A percentile compares a stretch with the other conserved stretches of the same genome.
Evolutionary conservation across 2,329 filamentous ascomycete genomes (phyloP).

Genomic region (Pestalotiopsis sp.): DNA sequence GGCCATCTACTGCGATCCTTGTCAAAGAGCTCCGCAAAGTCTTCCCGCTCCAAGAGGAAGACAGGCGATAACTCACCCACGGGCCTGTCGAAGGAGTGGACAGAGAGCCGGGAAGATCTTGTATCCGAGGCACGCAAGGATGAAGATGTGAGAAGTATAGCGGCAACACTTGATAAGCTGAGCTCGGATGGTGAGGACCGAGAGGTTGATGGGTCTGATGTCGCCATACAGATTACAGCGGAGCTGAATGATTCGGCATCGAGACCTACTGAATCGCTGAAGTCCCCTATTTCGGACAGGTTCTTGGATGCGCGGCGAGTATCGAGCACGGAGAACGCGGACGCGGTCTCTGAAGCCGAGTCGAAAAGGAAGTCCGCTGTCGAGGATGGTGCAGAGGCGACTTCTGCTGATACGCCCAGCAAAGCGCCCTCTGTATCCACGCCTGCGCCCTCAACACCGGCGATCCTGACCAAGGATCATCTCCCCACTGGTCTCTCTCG

Average conservation of each 20-base stretch:
- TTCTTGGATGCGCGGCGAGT: conserved; percentile 20
- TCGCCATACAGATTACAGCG: conserved; percentile 43
- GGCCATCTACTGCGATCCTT: conserved; percentile 45
- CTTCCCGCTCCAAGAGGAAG: conserved; percentile 29
- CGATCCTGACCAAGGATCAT: conserved; percentile 59
- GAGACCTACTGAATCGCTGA: conserved; percentile 16
- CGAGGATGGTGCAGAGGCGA: conserved; percentile 13
- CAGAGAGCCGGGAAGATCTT: conserved; percentile 50
- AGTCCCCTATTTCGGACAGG: conserved; percentile 10
- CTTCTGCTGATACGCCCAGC: conserved; percentile 23
- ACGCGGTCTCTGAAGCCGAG: conserved; percentile 28
- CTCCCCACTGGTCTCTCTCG: conserved; percentile 75
- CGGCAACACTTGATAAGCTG: conserved; percentile 60
- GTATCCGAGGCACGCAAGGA: conserved; percentile 39
- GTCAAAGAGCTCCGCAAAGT: conserved; percentile 38
- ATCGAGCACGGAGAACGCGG: conserved; percentile 31
- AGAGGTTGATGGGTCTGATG: conserved; percentile 23
- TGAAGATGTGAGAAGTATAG: conserved; percentile 55
- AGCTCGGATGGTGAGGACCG: conserved; percentile 44
- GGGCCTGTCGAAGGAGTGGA: conserved; percentile 21
- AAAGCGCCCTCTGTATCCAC: conserved; percentile 23
- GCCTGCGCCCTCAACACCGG: conserved; percentile 45
- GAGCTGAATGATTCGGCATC: conserved; percentile 33
- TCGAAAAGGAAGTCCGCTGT: conserved; percentile 19
- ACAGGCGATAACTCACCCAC: conserved; percentile 22